A percentile compares a stretch with the other conserved stretches of the same genome.
These are phyloP conservation scores for Heterobasidion occidentale DNA, from an alignment of 1,284 basidiomycete genomes.

Conservation along the genomic window DNA sequence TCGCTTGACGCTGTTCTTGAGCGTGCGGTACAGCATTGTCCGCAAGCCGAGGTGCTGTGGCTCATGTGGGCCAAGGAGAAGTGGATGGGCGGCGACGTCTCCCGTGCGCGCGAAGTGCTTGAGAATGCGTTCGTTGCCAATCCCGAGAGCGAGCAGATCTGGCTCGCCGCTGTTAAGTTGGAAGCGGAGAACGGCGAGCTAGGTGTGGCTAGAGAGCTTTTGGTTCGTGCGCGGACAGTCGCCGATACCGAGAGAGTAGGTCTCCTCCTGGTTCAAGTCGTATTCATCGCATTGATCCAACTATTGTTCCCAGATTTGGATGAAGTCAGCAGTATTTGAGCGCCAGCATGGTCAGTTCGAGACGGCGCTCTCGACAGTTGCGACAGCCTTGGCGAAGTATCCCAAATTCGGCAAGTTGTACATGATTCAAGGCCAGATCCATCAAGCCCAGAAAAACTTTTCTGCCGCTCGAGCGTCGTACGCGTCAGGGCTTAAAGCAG, in stretches of 20 bases:
- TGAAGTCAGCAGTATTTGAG: slow-evolving; percentile 96
- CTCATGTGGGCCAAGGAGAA: slow-evolving; percentile 96
- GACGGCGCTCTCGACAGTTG: slow-evolving; percentile 70
- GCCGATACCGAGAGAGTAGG: slow-evolving; percentile 86
- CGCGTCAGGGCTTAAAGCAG: slow-evolving; percentile 75
- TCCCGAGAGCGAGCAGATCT: slow-evolving; percentile 94
- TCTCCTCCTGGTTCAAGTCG: slow-evolving; percentile 7
- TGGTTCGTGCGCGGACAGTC: slow-evolving; percentile 83
- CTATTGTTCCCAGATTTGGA: slow-evolving; percentile 72
- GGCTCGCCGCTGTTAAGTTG: slow-evolving; percentile 94
- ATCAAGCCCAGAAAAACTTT: slow-evolving; percentile 54
- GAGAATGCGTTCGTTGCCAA: slow-evolving; percentile 91
- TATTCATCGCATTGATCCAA: slow-evolving; percentile 7
- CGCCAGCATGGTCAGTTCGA: slow-evolving; percentile 75
- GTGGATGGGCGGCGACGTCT: slow-evolving; percentile 84
- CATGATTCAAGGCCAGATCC: slow-evolving; percentile 94
- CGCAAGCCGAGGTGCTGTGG: slow-evolving; percentile 94
- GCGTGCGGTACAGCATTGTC: slow-evolving; percentile 83
- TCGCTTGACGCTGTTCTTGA: slow-evolving; percentile 79
- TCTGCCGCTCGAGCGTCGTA: slow-evolving; percentile 71
- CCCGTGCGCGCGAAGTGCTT: slow-evolving; percentile 80
- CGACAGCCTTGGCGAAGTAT: slow-evolving; percentile 75
- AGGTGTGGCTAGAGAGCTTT: slow-evolving; percentile 76
- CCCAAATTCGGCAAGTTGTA: slow-evolving; percentile 87
- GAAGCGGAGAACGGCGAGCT: slow-evolving; percentile 92